phyloP scores from a whole-genome alignment of 2,329 filamentous ascomycete genomes.

The Neonectria ditissima region DNA sequence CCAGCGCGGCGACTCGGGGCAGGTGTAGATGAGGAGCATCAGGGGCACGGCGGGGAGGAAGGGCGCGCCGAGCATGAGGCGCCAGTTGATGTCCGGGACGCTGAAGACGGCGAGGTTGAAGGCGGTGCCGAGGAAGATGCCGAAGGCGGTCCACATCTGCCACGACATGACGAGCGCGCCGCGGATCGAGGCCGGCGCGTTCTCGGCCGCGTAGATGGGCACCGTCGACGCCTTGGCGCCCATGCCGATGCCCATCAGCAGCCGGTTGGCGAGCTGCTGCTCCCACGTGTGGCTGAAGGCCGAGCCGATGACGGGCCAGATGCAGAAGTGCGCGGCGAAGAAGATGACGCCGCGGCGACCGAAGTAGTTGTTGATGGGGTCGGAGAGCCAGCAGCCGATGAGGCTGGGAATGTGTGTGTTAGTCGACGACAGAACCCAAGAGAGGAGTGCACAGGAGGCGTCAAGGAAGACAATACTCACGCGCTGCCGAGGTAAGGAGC shows the following conservation, averaged over 20 bases:
- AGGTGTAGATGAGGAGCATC: constrained; percentile 67
- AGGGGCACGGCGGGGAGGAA: constrained; percentile 69
- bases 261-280: constrained; percentile 74
- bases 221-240: constrained; percentile 74
- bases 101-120: constrained; percentile 51
- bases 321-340: constrained; percentile 77
- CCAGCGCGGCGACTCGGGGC: constrained; percentile 74
- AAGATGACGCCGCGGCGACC: constrained; percentile 72
- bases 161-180: constrained; percentile 86
- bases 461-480: constrained; percentile 51
- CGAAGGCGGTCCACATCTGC: constrained; percentile 75
- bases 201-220: constrained; percentile 82
- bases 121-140: constrained; percentile 58
- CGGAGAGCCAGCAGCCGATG: constrained; percentile 72
- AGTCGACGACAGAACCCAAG: no score
- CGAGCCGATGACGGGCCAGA: constrained; percentile 72
- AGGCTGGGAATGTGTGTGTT: constrained; percentile 46
- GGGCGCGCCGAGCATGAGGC: constrained; percentile 68
- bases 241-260: constrained; percentile 77
- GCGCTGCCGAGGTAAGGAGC: constrained; percentile 62
- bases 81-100: constrained; percentile 48
- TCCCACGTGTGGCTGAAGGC: constrained; percentile 75
- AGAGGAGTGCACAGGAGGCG: no score
- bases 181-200: constrained; percentile 73
- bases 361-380: constrained; percentile 66